phyloP scores from a whole-genome alignment of 78 protist genomes.

The Monosiga brevicollis region DNA sequence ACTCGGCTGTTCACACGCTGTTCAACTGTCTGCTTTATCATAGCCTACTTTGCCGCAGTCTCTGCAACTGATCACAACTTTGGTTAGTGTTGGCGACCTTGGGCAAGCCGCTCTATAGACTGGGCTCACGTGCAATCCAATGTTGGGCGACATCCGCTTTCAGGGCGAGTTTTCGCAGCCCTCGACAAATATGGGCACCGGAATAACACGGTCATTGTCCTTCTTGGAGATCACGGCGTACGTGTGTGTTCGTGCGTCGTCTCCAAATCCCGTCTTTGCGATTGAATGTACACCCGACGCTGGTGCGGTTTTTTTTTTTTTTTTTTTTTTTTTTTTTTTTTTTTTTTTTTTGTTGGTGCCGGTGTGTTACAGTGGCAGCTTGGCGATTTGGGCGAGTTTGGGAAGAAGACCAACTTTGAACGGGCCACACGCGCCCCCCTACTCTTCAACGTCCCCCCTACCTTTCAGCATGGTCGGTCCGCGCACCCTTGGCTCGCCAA shows the following conservation, averaged over 20 bases:
- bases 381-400: background rate
- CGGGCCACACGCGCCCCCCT: background rate
- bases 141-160: too few relatives aligned
- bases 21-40: background rate
- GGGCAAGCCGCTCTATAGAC: too few relatives aligned
- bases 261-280: too few relatives aligned
- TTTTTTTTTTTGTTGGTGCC: too few relatives aligned
- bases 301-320: too few relatives aligned
- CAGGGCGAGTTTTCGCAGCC: background rate
- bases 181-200: background rate
- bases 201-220: background rate
- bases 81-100: too few relatives aligned
- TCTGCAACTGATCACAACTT: background rate
- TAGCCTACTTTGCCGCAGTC: background rate
- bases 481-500: too few relatives aligned
- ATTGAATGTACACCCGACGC: too few relatives aligned
- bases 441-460: background rate
- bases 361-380: too few relatives aligned
- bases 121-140: too few relatives aligned
- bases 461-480: background rate
- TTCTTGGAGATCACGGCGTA: background rate
- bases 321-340: too few relatives aligned
- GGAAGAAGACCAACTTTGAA: background rate
- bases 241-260: background rate
- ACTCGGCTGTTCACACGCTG: background rate